Percentiles rank a stretch among this genome's conserved stretches.
These are phyloP conservation scores for Cutaneotrichosporon sp. DNA, from an alignment of 1,284 basidiomycete species.

Conservation along the genomic window DNA sequence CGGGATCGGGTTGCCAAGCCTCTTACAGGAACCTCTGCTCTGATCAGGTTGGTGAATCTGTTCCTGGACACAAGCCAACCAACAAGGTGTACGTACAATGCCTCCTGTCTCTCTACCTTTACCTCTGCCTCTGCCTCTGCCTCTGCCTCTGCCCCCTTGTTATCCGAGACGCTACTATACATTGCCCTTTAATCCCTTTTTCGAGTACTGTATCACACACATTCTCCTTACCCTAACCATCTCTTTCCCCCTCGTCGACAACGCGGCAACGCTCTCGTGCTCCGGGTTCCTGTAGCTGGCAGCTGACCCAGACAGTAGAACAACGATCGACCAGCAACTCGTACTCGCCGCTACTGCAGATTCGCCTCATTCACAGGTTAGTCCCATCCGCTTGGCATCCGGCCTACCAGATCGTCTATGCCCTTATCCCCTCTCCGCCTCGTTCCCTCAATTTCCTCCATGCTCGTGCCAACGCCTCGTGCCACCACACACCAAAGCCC, in stretches of 20 bases:
- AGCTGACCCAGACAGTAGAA: not conserved
- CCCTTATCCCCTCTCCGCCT: not conserved
- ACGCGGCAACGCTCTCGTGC: not conserved
- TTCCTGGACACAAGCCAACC: slow-evolving; percentile 5
- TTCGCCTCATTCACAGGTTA: not conserved
- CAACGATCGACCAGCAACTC: not conserved
- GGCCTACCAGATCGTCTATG: no score
- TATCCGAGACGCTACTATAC: not conserved
- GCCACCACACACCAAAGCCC: not conserved
- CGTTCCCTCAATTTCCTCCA: not conserved
- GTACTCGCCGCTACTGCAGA: not conserved
- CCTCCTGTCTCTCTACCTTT: not conserved
- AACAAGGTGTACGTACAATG: slow-evolving; percentile 6
- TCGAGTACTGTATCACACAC: not conserved
- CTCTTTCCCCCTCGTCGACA: not conserved
- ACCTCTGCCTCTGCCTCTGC: not conserved
- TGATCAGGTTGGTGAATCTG: slow-evolving; percentile 3
- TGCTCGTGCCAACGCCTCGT: not conserved
- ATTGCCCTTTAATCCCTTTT: not conserved
- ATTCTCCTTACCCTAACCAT: not conserved
- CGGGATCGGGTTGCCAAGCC: not conserved
- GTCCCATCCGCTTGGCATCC: not conserved
- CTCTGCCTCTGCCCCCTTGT: not conserved
- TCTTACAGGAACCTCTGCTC: not conserved
- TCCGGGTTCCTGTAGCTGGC: not conserved